Conservation (phyloP, 345 rosid genomes). For the Clausena lansium region DNA sequence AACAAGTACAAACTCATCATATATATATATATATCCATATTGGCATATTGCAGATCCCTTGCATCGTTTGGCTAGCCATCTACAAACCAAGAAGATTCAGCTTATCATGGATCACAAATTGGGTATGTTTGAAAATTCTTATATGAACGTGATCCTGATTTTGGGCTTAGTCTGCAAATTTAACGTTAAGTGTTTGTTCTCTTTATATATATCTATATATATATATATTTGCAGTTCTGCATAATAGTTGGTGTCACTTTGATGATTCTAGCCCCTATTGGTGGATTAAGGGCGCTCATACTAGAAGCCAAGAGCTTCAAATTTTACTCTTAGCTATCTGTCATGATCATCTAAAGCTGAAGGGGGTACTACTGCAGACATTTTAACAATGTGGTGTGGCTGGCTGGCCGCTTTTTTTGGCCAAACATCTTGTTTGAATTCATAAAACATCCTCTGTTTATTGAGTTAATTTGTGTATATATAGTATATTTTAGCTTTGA, state of each 20-base stretch:
- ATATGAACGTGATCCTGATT: background rate
- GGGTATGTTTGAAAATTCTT: slow-evolving; percentile 36
- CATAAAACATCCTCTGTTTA: background rate
- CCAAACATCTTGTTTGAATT: background rate
- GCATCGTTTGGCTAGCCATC: slow-evolving; percentile 70
- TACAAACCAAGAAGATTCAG: slow-evolving; percentile 66
- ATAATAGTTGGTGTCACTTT: slow-evolving; percentile 36
- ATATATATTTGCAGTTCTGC: slow-evolving; percentile 32
- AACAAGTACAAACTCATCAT: background rate
- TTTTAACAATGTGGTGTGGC: too few species aligned
- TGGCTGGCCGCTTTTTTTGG: background rate
- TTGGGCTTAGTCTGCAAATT: background rate
- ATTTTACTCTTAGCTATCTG: slow-evolving; percentile 33
- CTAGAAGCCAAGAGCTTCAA: slow-evolving; percentile 42
- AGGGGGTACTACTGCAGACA: background rate
- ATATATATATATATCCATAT: too few species aligned
- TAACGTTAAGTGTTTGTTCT: background rate
- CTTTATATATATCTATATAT: background rate
- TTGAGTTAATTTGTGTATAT: background rate
- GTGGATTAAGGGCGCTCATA: slow-evolving; percentile 43
- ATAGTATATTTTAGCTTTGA: background rate
- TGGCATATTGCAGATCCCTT: slow-evolving; percentile 58
- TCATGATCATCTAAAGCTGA: background rate
- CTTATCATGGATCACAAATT: slow-evolving; percentile 58
- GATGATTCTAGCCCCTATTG: slow-evolving; percentile 49